Conservation (phyloP, 495 filamentous ascomycete genomes). For the Letharia columbiana region DNA sequence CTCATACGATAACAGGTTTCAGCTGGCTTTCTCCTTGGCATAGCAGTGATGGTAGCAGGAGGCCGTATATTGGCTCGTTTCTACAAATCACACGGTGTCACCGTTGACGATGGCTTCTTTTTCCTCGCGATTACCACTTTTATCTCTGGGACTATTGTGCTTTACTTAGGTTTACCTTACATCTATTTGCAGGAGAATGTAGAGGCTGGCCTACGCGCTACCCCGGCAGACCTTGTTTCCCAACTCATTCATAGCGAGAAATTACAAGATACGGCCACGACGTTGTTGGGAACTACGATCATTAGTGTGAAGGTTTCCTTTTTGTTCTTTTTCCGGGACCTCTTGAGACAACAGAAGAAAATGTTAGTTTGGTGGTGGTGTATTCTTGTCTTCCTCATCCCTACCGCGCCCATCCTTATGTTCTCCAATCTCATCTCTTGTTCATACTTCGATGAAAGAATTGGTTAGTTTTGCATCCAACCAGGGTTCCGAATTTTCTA, state of each 20-base stretch:
- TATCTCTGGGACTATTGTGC: conserved; percentile 10
- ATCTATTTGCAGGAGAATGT: conserved; percentile 20
- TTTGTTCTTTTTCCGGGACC: conserved; percentile 18
- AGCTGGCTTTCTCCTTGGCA: conserved; percentile 14
- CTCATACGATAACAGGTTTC: conserved; percentile 7
- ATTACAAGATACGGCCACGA: conserved; percentile 12
- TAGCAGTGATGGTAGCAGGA: conserved; percentile 15
- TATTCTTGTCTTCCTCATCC: conserved; percentile 14
- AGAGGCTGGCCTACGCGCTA: conserved; percentile 12
- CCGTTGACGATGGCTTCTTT: conserved; percentile 22
- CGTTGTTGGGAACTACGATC: conserved; percentile 11
- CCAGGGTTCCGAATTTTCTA: not conserved
- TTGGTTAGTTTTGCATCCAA: conserved; percentile 7
- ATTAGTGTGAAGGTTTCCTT: conserved; percentile 21
- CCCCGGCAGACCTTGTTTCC: conserved; percentile 14
- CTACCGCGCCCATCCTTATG: conserved; percentile 14
- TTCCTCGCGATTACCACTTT: conserved; percentile 14
- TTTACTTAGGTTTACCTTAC: conserved; percentile 21
- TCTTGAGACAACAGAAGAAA: conserved; percentile 13
- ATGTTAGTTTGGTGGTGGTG: conserved; percentile 23
- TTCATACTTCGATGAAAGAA: conserved; percentile 18
- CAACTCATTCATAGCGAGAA: conserved; percentile 16
- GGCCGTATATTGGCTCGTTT: conserved; percentile 16
- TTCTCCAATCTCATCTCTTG: conserved; percentile 19
- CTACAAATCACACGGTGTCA: not conserved